Percentiles rank a stretch among this genome's conserved stretches.
Conservation (phyloP, 2,329 filamentous ascomycete genomes). For the Coniochaeta hoffmannii region DNA sequence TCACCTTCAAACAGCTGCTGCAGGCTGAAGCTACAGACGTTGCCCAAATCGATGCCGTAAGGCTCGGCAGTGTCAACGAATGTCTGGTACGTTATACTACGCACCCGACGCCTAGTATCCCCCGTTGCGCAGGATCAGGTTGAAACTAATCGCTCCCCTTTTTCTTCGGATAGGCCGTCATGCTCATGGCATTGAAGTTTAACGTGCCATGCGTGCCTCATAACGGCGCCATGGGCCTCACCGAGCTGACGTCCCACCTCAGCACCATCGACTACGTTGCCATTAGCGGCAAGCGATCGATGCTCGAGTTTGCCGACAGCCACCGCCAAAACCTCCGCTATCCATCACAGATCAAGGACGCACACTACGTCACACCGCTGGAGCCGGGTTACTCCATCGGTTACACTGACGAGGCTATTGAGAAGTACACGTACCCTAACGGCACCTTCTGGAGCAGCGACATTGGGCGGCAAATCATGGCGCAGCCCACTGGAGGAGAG, state of each 20-base stretch:
- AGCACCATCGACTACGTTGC: slow-evolving; percentile 89
- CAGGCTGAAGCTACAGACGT: slow-evolving; percentile 75
- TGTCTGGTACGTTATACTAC: slow-evolving; percentile 73
- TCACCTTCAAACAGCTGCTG: slow-evolving; percentile 89
- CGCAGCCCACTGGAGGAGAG: slow-evolving; percentile 22
- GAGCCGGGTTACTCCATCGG: slow-evolving; percentile 62
- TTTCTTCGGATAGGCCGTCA: no score
- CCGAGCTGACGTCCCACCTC: slow-evolving; percentile 89
- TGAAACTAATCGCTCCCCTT: slow-evolving; percentile 40
- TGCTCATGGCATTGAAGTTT: slow-evolving; percentile 76
- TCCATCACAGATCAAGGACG: slow-evolving; percentile 71
- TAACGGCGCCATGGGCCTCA: slow-evolving; percentile 79
- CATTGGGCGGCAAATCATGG: slow-evolving; percentile 20
- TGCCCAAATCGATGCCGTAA: slow-evolving; percentile 85
- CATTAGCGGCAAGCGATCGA: slow-evolving; percentile 70
- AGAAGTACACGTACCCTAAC: slow-evolving; percentile 21
- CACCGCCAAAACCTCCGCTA: slow-evolving; percentile 89
- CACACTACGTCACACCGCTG: slow-evolving; percentile 79
- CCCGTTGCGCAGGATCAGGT: slow-evolving; percentile 72
- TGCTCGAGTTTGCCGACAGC: slow-evolving; percentile 89
- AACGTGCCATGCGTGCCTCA: slow-evolving; percentile 80
- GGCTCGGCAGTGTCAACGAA: slow-evolving; percentile 85
- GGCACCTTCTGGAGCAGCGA: slow-evolving; percentile 23
- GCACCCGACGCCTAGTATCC: slow-evolving; percentile 66
- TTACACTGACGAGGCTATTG: slow-evolving; percentile 20